These are phyloP conservation scores for Novymonas esmeraldas DNA, from an alignment of 208 protist genomes.

Conservation along the genomic window DNA sequence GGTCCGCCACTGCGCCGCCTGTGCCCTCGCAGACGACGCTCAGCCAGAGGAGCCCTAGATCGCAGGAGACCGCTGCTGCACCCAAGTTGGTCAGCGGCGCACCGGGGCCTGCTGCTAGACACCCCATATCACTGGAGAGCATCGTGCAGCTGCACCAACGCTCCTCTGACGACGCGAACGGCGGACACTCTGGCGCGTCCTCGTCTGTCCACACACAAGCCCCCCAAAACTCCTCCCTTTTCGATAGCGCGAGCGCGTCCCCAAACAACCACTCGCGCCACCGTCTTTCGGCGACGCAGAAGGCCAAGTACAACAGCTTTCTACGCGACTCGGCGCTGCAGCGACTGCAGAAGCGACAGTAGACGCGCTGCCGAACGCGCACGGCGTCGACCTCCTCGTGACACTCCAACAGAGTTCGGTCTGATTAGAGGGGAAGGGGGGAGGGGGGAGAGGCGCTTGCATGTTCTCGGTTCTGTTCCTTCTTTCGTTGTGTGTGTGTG, in stretches of 20 bases:
- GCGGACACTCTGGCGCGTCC: background rate
- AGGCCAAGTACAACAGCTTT: constrained; percentile 46
- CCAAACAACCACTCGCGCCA: background rate
- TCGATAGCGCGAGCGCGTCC: background rate
- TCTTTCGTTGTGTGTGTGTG: too few species aligned
- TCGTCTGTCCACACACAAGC: background rate
- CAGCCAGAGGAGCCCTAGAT: too few species aligned
- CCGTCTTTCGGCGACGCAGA: constrained; percentile 36
- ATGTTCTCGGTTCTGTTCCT: too few species aligned
- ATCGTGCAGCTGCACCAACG: background rate
- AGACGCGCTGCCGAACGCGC: background rate
- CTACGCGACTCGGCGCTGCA: constrained; percentile 47
- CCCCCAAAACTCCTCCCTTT: background rate
- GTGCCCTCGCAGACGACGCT: background rate
- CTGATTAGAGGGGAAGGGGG: background rate
- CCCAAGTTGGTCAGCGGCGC: background rate
- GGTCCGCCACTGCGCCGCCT: background rate
- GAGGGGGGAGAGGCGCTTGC: background rate
- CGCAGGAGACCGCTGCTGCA: background rate
- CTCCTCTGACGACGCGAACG: background rate
- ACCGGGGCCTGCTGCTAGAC: background rate
- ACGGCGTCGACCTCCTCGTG: too few species aligned
- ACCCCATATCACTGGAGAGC: background rate
- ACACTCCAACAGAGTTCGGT: too few species aligned
- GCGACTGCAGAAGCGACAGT: constrained; percentile 26